phyloP scores from a whole-genome alignment of 2,329 filamentous ascomycete species.

The Zasmidium citrigriseum region DNA sequence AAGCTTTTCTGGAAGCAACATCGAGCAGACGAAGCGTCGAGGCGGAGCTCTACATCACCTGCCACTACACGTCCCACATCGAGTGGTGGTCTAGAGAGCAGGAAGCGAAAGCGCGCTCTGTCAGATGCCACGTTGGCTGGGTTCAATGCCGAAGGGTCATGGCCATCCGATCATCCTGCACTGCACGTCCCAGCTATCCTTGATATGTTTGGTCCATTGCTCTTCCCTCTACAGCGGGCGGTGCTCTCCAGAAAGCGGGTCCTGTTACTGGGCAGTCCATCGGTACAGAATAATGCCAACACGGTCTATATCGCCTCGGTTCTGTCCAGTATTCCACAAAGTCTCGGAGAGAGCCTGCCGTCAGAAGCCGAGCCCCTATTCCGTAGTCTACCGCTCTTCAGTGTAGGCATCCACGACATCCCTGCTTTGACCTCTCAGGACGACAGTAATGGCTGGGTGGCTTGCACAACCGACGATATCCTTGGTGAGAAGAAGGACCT shows the following conservation, averaged over 20 bases:
- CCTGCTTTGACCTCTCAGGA: slow-evolving; percentile 66
- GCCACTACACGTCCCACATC: background rate
- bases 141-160: slow-evolving; percentile 59
- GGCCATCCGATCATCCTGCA: slow-evolving; percentile 76
- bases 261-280: slow-evolving; percentile 80
- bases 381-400: slow-evolving; percentile 81
- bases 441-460: slow-evolving; percentile 70
- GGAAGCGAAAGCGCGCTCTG: slow-evolving; percentile 34
- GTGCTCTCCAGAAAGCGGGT: slow-evolving; percentile 86
- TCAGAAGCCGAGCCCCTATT: slow-evolving; percentile 53
- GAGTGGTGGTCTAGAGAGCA: slow-evolving; percentile 28
- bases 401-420: slow-evolving; percentile 90
- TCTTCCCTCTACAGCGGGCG: slow-evolving; percentile 88
- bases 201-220: slow-evolving; percentile 82
- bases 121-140: slow-evolving; percentile 53
- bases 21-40: slow-evolving; percentile 38
- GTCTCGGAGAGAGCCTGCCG: slow-evolving; percentile 70
- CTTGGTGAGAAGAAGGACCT: slow-evolving; percentile 81
- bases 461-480: slow-evolving; percentile 94
- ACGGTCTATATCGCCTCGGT: slow-evolving; percentile 93
- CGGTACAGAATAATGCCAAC: slow-evolving; percentile 82
- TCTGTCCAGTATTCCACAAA: slow-evolving; percentile 80
- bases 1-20: slow-evolving; percentile 79
- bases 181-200: slow-evolving; percentile 77
- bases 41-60: slow-evolving; percentile 6